A percentile compares a stretch with the other conserved stretches of the same genome.
phyloP scores from a whole-genome alignment of 805 yeast species.

The Saccharomycopsis babjevae region DNA sequence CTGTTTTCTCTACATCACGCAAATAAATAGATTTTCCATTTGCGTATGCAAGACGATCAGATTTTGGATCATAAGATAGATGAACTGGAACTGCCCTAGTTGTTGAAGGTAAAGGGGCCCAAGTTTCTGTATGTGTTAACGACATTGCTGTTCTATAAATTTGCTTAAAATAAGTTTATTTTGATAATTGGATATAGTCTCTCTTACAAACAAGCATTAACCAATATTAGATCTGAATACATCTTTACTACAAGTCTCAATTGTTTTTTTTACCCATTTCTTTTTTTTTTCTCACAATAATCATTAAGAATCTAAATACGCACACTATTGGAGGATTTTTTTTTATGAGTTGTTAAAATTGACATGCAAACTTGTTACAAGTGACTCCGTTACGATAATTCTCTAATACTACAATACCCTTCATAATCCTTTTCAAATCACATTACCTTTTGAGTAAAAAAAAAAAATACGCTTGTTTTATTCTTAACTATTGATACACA shows the following conservation, averaged over 20 bases:
- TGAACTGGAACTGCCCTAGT: constrained; percentile 59
- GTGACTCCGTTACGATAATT: neutral
- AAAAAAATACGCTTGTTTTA: neutral
- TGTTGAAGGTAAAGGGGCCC: constrained; percentile 79
- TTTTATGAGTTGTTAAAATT: neutral
- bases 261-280: neutral
- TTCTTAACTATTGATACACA: neutral
- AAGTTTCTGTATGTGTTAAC: constrained; percentile 20
- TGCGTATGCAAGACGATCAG: constrained; percentile 70
- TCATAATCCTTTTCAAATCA: neutral
- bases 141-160: neutral
- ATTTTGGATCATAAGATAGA: constrained; percentile 60
- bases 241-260: too few species aligned
- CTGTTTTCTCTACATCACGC: constrained; percentile 46
- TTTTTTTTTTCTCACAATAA: neutral
- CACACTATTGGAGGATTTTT: neutral
- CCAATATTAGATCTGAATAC: too few species aligned
- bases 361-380: neutral
- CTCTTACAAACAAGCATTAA: too few species aligned
- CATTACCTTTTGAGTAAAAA: too few species aligned
- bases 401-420: neutral
- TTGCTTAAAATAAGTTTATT: neutral
- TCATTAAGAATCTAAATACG: neutral
- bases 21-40: constrained; percentile 68
- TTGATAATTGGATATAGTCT: too few species aligned